phyloP scores from a whole-genome alignment of 202 grass and related monocot genomes.

The Saccharum hybrid region DNA sequence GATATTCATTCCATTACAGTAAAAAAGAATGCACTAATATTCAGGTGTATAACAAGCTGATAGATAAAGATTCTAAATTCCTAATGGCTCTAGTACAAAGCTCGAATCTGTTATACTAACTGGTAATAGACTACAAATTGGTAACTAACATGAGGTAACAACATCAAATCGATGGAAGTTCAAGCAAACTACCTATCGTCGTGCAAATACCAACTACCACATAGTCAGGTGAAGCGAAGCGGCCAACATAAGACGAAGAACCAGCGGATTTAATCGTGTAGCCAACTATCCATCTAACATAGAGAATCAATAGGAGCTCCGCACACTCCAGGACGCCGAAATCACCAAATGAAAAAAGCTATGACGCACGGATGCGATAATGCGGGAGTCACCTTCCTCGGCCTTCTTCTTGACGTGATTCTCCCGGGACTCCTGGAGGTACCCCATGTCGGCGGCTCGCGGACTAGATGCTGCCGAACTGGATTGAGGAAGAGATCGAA shows the following conservation, averaged over 20 bases:
- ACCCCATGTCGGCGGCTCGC: conserved; percentile 59
- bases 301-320: not conserved
- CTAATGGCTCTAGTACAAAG: not conserved
- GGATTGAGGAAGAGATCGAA: not conserved
- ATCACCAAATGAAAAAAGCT: conserved; percentile 12
- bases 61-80: not conserved
- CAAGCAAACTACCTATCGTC: not conserved
- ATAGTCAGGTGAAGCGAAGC: not conserved
- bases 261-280: not conserved
- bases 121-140: not conserved
- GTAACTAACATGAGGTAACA: not conserved
- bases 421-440: conserved; percentile 86
- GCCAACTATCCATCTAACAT: not conserved
- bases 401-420: conserved; percentile 99
- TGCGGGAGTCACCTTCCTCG: conserved; percentile 70
- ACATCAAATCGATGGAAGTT: not conserved
- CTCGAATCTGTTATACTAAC: not conserved
- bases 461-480: not conserved
- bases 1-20: not conserved
- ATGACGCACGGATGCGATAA: not conserved
- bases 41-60: not conserved
- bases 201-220: not conserved
- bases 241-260: not conserved
- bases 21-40: not conserved
- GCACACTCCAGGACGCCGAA: conserved; percentile 6